Evolutionary conservation across 2,329 filamentous ascomycete genomes (phyloP).

Genomic region (Lasiodiplodia gonubiensis): DNA sequence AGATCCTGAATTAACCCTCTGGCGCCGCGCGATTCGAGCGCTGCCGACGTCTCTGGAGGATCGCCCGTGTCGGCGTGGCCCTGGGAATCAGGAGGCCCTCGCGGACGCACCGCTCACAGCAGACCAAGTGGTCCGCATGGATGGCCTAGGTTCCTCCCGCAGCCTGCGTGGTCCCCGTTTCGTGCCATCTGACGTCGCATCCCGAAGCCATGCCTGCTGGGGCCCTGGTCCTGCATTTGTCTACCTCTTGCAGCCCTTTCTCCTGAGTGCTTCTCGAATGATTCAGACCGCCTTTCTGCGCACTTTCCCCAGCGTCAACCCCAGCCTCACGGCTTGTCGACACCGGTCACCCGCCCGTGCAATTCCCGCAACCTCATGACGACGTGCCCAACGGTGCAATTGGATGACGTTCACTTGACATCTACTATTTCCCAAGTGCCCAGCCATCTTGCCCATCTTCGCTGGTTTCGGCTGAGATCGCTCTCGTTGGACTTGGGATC

Average conservation of each 20-base stretch:
- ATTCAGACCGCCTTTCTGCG: constrained; percentile 25
- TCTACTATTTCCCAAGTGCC: neutral
- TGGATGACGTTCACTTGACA: constrained; percentile 12
- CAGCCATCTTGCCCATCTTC: constrained; percentile 3
- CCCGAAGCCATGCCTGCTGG: constrained; percentile 12
- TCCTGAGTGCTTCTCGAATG: constrained; percentile 23
- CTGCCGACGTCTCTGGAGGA: neutral
- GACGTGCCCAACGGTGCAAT: constrained; percentile 9
- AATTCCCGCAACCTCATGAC: neutral
- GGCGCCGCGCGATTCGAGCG: neutral
- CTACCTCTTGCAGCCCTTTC: constrained; percentile 25
- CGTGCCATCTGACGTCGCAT: constrained; percentile 18
- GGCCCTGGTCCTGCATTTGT: constrained; percentile 19
- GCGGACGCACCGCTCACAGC: neutral
- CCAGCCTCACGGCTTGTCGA: neutral
- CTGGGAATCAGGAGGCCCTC: constrained; percentile 2
- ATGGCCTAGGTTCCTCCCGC: constrained; percentile 16
- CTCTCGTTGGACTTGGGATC: constrained; percentile 11
- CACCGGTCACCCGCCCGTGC: neutral
- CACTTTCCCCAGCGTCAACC: neutral
- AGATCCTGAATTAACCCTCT: neutral
- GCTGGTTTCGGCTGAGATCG: constrained; percentile 5
- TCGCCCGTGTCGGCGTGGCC: neutral
- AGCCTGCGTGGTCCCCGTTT: constrained; percentile 1
- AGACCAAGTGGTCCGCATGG: constrained; percentile 18